Base-by-base conservation (phyloP, 2,329 filamentous ascomycete species). In the Diatrype stigma region DNA sequence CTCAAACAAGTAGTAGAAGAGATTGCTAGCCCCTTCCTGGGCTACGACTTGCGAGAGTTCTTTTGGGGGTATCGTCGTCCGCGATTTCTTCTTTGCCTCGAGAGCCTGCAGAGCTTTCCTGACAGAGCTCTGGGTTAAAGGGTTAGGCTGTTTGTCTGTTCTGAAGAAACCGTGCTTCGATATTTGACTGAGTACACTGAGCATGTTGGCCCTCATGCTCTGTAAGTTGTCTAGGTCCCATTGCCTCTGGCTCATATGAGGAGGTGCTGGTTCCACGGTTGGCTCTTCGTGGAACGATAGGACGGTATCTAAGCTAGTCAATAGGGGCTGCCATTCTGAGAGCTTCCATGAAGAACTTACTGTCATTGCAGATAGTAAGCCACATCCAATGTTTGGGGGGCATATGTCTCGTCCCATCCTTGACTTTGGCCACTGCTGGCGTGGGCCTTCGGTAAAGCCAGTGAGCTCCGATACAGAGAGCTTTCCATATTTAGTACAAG, bases 401-500 rank as follows among this genome's bases (percentile, higher is more conserved):
- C 52, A 72, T 67, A 44, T 70, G 67, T 44, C 58, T 60, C 45
- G 60, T 59, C 10, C 70, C 61, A 7, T 66, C 58, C 16, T 26
- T 26, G 14, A 17, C 6, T 14, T 7, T 26, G 14, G 40, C 11
- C 21, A 12, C 22, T 17, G 11, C 42, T 34, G 55, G 42, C 3
- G 54, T 57, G 42, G 70, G 66, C 23, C 69, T 68, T 53, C 60
- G 71, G 60, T 71, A 81, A 54, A 80, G 75, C 68, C 75, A 87
- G 64, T 90, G 90, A 61, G 85, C 89, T 23, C 87, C 87, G 40
- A 90, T 72, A 59, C 85, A 89, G 1, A 89, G 73, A 59, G 84
- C 84, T 87, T 47, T 52, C 35, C 28, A 6, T 3, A 3, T 3
- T 14, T 3, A 34, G 23, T 51, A 64, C 49, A 67, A 61, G 58